These are phyloP conservation scores for Erythrobasidium yunnanense DNA, from an alignment of 768 basidiomycete species.

Conservation along the genomic window DNA sequence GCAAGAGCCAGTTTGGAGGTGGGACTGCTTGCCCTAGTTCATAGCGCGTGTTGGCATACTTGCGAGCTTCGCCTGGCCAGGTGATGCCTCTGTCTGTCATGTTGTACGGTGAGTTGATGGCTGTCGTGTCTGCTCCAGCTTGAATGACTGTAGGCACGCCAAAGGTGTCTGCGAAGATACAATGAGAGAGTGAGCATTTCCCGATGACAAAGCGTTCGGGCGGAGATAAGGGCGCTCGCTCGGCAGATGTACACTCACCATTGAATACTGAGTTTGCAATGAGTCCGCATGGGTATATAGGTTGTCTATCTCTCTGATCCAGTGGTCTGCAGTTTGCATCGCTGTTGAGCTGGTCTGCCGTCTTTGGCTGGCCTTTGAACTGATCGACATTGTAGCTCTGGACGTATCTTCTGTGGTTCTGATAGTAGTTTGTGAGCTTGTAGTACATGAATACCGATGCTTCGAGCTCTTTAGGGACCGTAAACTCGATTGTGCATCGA, in stretches of 20 bases:
- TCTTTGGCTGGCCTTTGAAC: slow-evolving; percentile 61
- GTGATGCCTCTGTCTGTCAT: slow-evolving; percentile 74
- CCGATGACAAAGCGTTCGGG: too few relatives aligned
- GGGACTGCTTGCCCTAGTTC: slow-evolving; percentile 60
- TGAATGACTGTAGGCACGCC: slow-evolving; percentile 54
- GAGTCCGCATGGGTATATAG: slow-evolving; percentile 87
- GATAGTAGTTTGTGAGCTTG: slow-evolving; percentile 88
- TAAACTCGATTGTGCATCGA: slow-evolving; percentile 69
- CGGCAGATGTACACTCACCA: slow-evolving; percentile 58
- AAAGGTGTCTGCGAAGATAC: slow-evolving; percentile 59
- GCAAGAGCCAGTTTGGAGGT: slow-evolving; percentile 78
- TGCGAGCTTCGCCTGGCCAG: slow-evolving; percentile 90
- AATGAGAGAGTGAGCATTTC: neutral
- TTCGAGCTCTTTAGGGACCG: slow-evolving; percentile 64
- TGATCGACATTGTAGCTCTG: slow-evolving; percentile 77
- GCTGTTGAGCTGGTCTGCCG: slow-evolving; percentile 46
- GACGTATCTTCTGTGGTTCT: slow-evolving; percentile 97
- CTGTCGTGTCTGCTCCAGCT: slow-evolving; percentile 45
- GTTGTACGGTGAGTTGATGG: slow-evolving; percentile 49
- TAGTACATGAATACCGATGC: slow-evolving; percentile 83
- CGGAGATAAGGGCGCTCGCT: too few relatives aligned
- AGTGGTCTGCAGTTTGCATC: slow-evolving; percentile 74
- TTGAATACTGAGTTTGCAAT: slow-evolving; percentile 97
- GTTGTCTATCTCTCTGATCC: slow-evolving; percentile 45
- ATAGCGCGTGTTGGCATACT: slow-evolving; percentile 67